A percentile compares a stretch with the other conserved stretches of the same genome.
Conservation (phyloP, 164 flowering plant genomes). For the Cinnamomum micranthum region DNA sequence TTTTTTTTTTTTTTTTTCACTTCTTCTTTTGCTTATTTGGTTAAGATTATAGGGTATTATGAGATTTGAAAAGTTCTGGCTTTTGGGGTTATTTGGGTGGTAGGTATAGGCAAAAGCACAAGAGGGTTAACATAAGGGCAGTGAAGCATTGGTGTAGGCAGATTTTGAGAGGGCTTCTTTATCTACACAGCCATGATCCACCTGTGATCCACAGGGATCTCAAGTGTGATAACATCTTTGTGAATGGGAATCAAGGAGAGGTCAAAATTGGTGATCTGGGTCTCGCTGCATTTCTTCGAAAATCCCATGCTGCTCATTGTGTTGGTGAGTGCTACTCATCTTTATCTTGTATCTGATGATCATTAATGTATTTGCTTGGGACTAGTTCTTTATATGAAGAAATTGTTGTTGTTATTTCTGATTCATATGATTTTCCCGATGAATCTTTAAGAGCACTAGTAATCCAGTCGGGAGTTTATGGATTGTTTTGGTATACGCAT, state of each 20-base stretch:
- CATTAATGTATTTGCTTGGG: not conserved
- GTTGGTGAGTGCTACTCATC: slow-evolving; percentile 56
- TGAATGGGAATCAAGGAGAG: slow-evolving; percentile 95
- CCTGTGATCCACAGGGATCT: slow-evolving; percentile 97
- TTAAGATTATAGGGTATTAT: no score
- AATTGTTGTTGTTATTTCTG: not conserved
- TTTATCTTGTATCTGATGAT: not conserved
- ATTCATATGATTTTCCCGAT: not conserved
- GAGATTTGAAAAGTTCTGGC: not conserved
- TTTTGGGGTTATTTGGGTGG: not conserved
- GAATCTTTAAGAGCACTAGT: not conserved
- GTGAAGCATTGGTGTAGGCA: slow-evolving; percentile 99
- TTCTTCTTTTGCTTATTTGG: not conserved
- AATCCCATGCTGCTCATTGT: slow-evolving; percentile 85
- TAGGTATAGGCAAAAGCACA: slow-evolving; percentile 91
- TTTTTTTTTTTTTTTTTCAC: not conserved
- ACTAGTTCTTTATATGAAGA: not conserved
- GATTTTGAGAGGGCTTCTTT: slow-evolving; percentile 82
- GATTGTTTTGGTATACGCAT: not conserved
- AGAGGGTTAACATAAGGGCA: slow-evolving; percentile 79
- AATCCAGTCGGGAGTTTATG: not conserved
- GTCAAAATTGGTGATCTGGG: slow-evolving; percentile 98
- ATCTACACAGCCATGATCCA: slow-evolving; percentile 86
- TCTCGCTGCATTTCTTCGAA: slow-evolving; percentile 83
- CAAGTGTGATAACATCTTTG: slow-evolving; percentile 93